Evolutionary conservation across 2,329 filamentous ascomycete species (phyloP).

Genomic region (Alternaria angustiovoidea): DNA sequence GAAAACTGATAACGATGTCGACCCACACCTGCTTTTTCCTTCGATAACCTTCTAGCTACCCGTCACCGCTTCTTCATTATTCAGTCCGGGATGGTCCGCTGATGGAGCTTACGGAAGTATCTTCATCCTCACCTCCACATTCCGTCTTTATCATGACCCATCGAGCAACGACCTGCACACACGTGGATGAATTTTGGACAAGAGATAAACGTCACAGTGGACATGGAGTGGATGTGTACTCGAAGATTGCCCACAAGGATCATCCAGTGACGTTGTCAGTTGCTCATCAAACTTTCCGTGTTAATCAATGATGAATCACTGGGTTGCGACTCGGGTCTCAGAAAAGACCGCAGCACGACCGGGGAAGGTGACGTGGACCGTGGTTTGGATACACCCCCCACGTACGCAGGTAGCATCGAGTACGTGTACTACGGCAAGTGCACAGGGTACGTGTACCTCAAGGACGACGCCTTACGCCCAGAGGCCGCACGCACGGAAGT

Average conservation of each 20-base stretch:
- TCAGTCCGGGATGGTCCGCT: background rate
- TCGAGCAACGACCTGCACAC: background rate
- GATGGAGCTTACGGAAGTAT: background rate
- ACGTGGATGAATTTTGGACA: background rate
- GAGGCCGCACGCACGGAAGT: background rate
- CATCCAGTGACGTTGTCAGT: background rate
- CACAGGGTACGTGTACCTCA: background rate
- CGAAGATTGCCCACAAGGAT: background rate
- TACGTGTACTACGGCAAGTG: slow-evolving; percentile 3
- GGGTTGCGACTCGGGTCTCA: slow-evolving; percentile 5
- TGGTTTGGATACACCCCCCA: slow-evolving; percentile 14
- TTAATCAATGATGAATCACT: slow-evolving; percentile 1
- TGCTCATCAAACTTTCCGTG: slow-evolving; percentile 1
- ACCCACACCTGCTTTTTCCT: slow-evolving; percentile 3
- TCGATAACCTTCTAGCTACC: background rate
- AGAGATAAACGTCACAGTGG: background rate
- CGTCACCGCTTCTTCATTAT: slow-evolving; percentile 1
- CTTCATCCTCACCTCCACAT: slow-evolving; percentile 2
- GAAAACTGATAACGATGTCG: background rate
- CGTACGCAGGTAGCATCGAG: slow-evolving; percentile 2
- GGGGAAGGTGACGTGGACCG: slow-evolving; percentile 19
- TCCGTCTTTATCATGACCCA: background rate
- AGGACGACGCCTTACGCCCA: background rate
- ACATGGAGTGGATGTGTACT: background rate
- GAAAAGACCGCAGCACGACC: slow-evolving; percentile 16